Base-by-base conservation (phyloP, 1,284 basidiomycete species). In the Amylostereum areolatum region DNA sequence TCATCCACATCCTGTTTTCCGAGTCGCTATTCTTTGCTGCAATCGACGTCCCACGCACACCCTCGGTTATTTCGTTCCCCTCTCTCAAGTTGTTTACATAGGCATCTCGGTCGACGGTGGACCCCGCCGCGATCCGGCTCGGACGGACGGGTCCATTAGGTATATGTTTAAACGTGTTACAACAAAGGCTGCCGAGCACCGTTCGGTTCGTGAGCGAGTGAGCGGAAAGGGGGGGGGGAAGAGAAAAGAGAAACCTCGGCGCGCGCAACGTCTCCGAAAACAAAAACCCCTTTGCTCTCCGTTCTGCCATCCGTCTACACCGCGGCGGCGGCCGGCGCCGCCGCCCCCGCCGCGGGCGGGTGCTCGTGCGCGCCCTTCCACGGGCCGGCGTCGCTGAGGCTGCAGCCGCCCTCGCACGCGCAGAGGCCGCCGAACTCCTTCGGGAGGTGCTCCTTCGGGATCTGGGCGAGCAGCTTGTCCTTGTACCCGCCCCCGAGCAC, bases 341-440 rank as follows among this genome's bases (percentile, higher is more conserved):
- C n/a, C 12, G 37, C 37, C 6, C n/a, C n/a, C 37, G 37, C 37
- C 12, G 37, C 37, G n/a, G n/a, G 8, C 34, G 8, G 9, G 9
- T 8, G 8, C 34, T 35, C 34, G 34, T 35, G 39, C n/a, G 40
- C 51, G 2, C 29, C 48, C 0, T 92, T 90, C 96, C 96, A 99
- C 7, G 96, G 96, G 5, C 96, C 96, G 0, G 83, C 89, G 68
- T 99, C 92, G 59, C 87, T 89, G 68, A 95, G 65, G 51, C 83
- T 87, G 69, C 96, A 99, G 2, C 93, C 89, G 4, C 82, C 89
- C 0, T 62, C 37, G 57, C 95, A 97, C 12, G 76, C 64, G 67
- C 95, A 97, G 49, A 58, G 71, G 3, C 96, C 96, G 11, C 96
- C 95, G 62, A 97, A 82, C 57, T 89, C 85, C 56, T 73, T 75